These are phyloP conservation scores for Tulasnella sp. DNA, from an alignment of 768 basidiomycete genomes.

Conservation along the genomic window DNA sequence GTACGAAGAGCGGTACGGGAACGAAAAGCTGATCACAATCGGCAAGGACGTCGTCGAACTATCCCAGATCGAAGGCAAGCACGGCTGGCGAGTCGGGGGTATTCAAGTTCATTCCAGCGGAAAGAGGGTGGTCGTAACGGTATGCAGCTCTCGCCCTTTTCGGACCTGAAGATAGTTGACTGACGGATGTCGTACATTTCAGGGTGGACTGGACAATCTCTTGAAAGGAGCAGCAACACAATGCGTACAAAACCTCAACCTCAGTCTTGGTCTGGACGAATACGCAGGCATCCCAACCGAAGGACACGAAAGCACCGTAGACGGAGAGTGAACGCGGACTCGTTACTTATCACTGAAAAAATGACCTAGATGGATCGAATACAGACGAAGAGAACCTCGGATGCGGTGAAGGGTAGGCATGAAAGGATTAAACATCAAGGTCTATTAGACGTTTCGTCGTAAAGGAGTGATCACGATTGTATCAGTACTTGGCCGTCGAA, in stretches of 20 bases:
- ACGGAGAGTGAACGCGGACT: not conserved
- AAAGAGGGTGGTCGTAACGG: conserved; percentile 87
- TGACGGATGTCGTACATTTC: not conserved
- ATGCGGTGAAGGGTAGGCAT: no score
- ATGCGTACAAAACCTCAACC: conserved; percentile 85
- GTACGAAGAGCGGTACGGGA: conserved; percentile 65
- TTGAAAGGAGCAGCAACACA: conserved; percentile 99
- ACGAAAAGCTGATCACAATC: conserved; percentile 59
- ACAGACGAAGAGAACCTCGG: no score
- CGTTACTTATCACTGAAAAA: no score
- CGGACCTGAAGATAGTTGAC: not conserved
- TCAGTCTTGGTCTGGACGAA: conserved; percentile 79
- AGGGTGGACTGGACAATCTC: conserved; percentile 93
- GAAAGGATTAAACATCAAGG: no score
- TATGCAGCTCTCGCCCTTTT: conserved; percentile 31
- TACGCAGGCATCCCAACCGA: conserved; percentile 55
- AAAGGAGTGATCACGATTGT: no score
- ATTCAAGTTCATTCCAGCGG: conserved; percentile 85
- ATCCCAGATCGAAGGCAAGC: conserved; percentile 62
- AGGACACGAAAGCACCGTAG: not conserved
- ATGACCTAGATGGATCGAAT: no score
- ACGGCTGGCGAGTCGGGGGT: conserved; percentile 86
- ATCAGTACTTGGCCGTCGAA: no score
- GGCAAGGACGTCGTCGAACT: conserved; percentile 59
- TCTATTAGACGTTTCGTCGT: no score